Evolutionary conservation across 129 eudicot genomes (phyloP), one percentile per base, ranked within the genome.

Genomic region (Rutidosis leptorrhynchoides): DNA sequence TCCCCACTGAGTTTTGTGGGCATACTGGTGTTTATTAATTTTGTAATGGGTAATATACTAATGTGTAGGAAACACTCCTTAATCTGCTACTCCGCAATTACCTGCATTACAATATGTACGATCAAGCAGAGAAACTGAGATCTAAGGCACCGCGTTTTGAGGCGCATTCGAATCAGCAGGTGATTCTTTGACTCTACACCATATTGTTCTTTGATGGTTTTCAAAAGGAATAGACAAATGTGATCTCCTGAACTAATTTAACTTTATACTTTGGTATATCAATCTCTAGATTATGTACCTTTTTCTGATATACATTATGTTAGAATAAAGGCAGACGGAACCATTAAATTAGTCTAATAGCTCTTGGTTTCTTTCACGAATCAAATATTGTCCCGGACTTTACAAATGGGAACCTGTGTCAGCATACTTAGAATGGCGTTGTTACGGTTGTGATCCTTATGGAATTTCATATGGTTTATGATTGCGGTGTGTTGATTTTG

Each of bases 141-240:
- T 88, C 98, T 7, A 93, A 89, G 88, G 98, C 98, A 30, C 98
- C 96, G 1, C 95, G 90, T 65, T 93, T 93, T 78, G 95, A 89
- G 74, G 98, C 96, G 22, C 98, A 93, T 76, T 93, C 98, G 40
- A 93, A 93, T 79, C 98, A 89, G 84, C 96, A 93, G 98, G 98
- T 76, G 77, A 70, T 51, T 74, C 24, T 27, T 61, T 55, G 8
- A 23, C 1, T 52, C 20, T 33, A 15, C 12, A 40, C 53, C 48
- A 21, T 14, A 37, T 5, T 24, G 10, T 56, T 46, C 33, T 23
- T 51, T 21, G 16, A 46, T 61, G 16, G 32, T 27, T 54, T 49
- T n/a, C 26, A 24, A 57, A 17, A 33, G 5, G 37, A 17, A 53
- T 16, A 15, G 54, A 4, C 7, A 46, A 46, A 15, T 46, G 21